These are phyloP conservation scores for Gossypium longicalyx DNA, from an alignment of 345 rosid species.

Conservation along the genomic window DNA sequence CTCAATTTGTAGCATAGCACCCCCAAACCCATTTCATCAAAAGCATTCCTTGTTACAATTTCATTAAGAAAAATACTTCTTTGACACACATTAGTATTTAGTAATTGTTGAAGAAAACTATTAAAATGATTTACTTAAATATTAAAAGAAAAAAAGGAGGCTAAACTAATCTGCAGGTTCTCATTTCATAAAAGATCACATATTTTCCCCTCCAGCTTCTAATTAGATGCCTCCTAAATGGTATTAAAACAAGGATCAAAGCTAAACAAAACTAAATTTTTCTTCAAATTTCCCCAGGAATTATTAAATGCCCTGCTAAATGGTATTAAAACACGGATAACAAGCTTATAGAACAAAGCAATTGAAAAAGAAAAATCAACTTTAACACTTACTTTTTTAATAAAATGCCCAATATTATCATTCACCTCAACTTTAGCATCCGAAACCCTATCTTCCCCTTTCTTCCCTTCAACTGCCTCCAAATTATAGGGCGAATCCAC, in stretches of 20 bases:
- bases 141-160: too few relatives aligned
- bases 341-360: background rate
- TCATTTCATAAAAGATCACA: background rate
- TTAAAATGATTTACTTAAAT: background rate
- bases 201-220: background rate
- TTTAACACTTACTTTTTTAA: conserved; percentile 56
- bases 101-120: background rate
- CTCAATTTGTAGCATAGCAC: background rate
- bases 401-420: conserved; percentile 67
- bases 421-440: conserved; percentile 25
- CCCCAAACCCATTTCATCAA: background rate
- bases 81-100: background rate
- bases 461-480: conserved; percentile 26
- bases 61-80: background rate
- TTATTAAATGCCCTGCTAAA: background rate
- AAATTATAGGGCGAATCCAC: conserved; percentile 61
- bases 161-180: background rate
- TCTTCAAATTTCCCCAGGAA: background rate
- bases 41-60: background rate
- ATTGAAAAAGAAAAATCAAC: background rate
- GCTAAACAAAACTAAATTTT: background rate
- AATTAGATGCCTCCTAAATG: background rate
- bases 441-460: conserved; percentile 12
- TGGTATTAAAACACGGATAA: background rate
- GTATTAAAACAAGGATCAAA: background rate